These are phyloP conservation scores for Phytophthora litchii DNA, from an alignment of 352 stramenopile genomes.

Conservation along the genomic window DNA sequence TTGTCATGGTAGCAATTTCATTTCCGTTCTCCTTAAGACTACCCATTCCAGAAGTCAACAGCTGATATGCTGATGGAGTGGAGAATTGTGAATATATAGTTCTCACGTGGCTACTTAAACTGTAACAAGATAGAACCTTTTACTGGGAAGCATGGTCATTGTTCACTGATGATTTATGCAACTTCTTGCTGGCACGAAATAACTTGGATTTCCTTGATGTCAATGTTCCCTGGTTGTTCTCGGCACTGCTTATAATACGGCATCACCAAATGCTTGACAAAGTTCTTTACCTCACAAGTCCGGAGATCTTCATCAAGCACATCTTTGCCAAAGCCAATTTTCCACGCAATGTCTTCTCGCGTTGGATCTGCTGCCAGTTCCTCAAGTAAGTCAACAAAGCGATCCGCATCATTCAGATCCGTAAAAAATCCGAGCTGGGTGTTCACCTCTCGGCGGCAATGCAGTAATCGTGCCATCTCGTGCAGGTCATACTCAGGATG, in stretches of 20 bases:
- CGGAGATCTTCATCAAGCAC: constrained; percentile 72
- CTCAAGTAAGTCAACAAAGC: constrained; percentile 61
- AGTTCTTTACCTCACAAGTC: constrained; percentile 76
- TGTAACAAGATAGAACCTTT: background rate
- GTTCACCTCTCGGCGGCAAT: constrained; percentile 69
- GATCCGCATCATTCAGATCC: constrained; percentile 52
- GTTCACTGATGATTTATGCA: constrained; percentile 10
- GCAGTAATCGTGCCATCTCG: constrained; percentile 72
- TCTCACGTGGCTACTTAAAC: background rate
- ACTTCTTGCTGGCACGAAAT: constrained; percentile 29
- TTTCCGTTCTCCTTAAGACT: no score
- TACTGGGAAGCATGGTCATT: background rate
- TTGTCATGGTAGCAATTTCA: no score
- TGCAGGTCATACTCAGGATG: constrained; percentile 82
- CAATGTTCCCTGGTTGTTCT: constrained; percentile 8
- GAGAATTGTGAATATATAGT: background rate
- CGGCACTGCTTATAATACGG: constrained; percentile 49
- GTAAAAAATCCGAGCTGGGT: constrained; percentile 70
- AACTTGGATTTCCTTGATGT: constrained; percentile 16
- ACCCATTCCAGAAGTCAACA: no score
- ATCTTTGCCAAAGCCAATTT: constrained; percentile 65
- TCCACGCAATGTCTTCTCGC: constrained; percentile 65
- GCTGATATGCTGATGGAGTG: no score
- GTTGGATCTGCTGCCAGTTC: constrained; percentile 54
- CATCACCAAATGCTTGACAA: constrained; percentile 72